phyloP scores from a whole-genome alignment of 1,284 basidiomycete species.

The Papiliotrema fonsecae region DNA sequence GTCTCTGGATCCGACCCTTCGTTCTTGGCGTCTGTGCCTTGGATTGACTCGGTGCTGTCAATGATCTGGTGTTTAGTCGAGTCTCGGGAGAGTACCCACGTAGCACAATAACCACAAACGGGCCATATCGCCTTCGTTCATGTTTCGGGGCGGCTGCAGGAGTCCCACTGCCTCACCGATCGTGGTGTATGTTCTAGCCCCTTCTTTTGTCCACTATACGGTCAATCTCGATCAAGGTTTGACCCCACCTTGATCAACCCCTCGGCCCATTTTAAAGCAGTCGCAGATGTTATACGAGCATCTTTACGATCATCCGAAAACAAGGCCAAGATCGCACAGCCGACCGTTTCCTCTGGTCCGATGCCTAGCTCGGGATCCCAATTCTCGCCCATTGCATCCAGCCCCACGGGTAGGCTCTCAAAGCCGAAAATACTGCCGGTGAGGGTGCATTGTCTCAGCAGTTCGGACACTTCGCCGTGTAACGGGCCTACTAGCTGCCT shows the following conservation, averaged over 20 bases:
- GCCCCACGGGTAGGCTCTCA: too few relatives aligned
- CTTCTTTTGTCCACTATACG: too few relatives aligned
- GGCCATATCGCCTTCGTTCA: too few relatives aligned
- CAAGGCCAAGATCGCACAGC: slow-evolving; percentile 31
- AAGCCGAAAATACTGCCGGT: too few relatives aligned
- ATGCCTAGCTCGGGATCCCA: slow-evolving; percentile 44
- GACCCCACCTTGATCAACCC: slow-evolving; percentile 39
- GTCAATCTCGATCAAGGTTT: background rate
- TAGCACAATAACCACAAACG: too few relatives aligned
- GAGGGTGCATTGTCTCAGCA: slow-evolving; percentile 32
- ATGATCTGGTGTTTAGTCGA: too few relatives aligned
- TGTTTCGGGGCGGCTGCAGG: too few relatives aligned
- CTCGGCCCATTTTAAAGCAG: slow-evolving; percentile 41
- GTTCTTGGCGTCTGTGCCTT: too few relatives aligned
- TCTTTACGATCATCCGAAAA: slow-evolving; percentile 31
- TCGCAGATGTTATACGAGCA: slow-evolving; percentile 28
- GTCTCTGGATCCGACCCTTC: too few relatives aligned
- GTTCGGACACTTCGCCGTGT: slow-evolving; percentile 24
- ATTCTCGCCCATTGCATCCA: background rate
- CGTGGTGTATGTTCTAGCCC: too few relatives aligned
- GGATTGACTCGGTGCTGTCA: background rate
- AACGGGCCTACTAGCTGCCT: slow-evolving; percentile 19
- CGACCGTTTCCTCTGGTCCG: slow-evolving; percentile 46
- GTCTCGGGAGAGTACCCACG: too few relatives aligned
- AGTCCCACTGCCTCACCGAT: too few relatives aligned